Percentiles rank a stretch among this genome's conserved stretches.
Evolutionary conservation across 768 basidiomycete genomes (phyloP).

Genomic region (Leccinum imitatum): DNA sequence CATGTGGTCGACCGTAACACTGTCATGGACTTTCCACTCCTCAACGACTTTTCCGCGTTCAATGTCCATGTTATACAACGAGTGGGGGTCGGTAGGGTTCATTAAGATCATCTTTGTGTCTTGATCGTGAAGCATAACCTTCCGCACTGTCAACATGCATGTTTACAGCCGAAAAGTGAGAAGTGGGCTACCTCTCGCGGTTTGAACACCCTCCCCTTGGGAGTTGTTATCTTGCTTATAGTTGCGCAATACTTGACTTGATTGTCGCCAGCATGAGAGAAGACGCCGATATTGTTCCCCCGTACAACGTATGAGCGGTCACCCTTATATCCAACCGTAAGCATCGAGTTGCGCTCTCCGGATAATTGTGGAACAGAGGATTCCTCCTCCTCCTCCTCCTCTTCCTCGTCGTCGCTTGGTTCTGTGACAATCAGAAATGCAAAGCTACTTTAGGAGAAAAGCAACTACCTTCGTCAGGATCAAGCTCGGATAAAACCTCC

Average conservation of each 20-base stretch:
- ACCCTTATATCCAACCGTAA: constrained; percentile 93
- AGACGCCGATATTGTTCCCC: constrained; percentile 89
- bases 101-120: constrained; percentile 94
- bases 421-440: constrained; percentile 40
- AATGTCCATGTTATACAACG: constrained; percentile 88
- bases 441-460: background rate
- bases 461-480: constrained; percentile 56
- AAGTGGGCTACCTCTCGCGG: constrained; percentile 69
- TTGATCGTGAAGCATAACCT: constrained; percentile 98
- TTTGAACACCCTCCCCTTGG: constrained; percentile 80
- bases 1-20: constrained; percentile 83
- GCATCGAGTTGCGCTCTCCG: constrained; percentile 79
- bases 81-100: constrained; percentile 77
- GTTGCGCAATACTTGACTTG: constrained; percentile 84
- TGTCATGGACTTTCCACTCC: constrained; percentile 97
- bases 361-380: constrained; percentile 39
- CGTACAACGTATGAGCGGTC: constrained; percentile 93
- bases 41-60: constrained; percentile 95
- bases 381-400: constrained; percentile 37
- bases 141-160: constrained; percentile 12
- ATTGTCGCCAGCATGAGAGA: constrained; percentile 67
- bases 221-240: constrained; percentile 77
- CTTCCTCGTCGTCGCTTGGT: constrained; percentile 34
- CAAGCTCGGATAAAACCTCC: constrained; percentile 67
- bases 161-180: background rate